phyloP scores from a whole-genome alignment of 2,329 filamentous ascomycete genomes.

The Monosporascus sp. region DNA sequence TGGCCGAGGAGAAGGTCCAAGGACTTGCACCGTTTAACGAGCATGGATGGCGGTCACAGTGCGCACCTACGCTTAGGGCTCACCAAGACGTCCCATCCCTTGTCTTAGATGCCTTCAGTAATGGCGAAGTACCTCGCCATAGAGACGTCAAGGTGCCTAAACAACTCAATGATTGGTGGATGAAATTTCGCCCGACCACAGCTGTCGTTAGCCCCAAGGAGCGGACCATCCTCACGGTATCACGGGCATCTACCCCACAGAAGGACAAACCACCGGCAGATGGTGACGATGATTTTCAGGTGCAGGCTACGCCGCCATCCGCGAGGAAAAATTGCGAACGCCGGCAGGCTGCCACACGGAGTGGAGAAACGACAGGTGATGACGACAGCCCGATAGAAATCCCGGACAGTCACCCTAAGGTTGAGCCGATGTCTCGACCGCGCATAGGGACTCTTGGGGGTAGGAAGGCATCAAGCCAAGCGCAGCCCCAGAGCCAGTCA shows the following conservation, averaged over 20 bases:
- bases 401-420: slow-evolving; percentile 13
- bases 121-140: slow-evolving; percentile 25
- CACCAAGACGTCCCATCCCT: slow-evolving; percentile 31
- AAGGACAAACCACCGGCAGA: slow-evolving; percentile 16
- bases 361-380: slow-evolving; percentile 12
- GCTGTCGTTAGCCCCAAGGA: slow-evolving; percentile 14
- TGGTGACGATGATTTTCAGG: slow-evolving; percentile 46
- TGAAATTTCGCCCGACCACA: slow-evolving; percentile 30
- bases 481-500: slow-evolving; percentile 14
- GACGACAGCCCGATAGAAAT: slow-evolving; percentile 13
- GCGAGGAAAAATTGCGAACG: slow-evolving; percentile 17
- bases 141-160: slow-evolving; percentile 27
- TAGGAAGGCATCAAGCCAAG: slow-evolving; percentile 5
- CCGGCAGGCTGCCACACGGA: not conserved
- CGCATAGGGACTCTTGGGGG: slow-evolving; percentile 17
- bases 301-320: slow-evolving; percentile 43
- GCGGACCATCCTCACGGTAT: slow-evolving; percentile 6
- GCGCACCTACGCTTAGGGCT: slow-evolving; percentile 16
- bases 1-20: slow-evolving; percentile 43
- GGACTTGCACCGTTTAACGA: slow-evolving; percentile 46
- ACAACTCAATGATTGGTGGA: slow-evolving; percentile 46
- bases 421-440: slow-evolving; percentile 9
- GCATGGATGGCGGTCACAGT: slow-evolving; percentile 31
- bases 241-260: slow-evolving; percentile 7
- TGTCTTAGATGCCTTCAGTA: slow-evolving; percentile 37